Evolutionary conservation across 2,329 filamentous ascomycete genomes (phyloP), one percentile per base, ranked within the genome.

Genomic region (Lasiodiplodia sp.): DNA sequence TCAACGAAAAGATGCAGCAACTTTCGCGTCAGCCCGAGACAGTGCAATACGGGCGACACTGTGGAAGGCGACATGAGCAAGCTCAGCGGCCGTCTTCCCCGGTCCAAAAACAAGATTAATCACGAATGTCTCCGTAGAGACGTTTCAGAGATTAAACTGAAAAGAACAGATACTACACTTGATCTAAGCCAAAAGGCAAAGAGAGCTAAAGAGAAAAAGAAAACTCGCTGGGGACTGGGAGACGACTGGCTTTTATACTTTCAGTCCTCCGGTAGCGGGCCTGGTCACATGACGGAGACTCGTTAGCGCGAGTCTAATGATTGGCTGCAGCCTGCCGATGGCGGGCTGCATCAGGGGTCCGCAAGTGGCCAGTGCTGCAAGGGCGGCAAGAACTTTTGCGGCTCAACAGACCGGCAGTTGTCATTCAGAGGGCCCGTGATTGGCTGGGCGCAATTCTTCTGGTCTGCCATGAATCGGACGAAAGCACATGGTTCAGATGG

Each of bases 151-250:
- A 66, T 56, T 66, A 66, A 56, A 55, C 63, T 66, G 51, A 55
- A 66, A 66, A 66, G 63, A 66, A 66, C 63, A 66, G 63, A 66
- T 66, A 66, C 63, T 66, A 66, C 63, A 66, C 63, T 66, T 66
- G 63, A 66, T 66, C 63, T 66, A 66, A 66, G 63, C 63, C 63
- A 66, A 66, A 66, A 65, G 63, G 63, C 63, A 66, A 66, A 66
- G 63, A 66, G 63, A 66, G 63, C 63, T 66, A 51, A 8, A 55
- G 62, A 56, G 10, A 18, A 56, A 47, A 66, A 5, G 16, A 52
- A 6, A 7, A 16, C 5, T 4, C n/a, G 57, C 5, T 10, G 16
- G 10, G 16, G 21, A 44, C 8, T 21, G 23, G 18, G 25, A 12
- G 38, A 14, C 23, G 40, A 34, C n/a, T 14, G 16, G 21, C n/a